A percentile compares a stretch with the other conserved stretches of the same genome.
Conservation (phyloP, 2,329 filamentous ascomycete species). For the Ascosphaera acerosa region DNA sequence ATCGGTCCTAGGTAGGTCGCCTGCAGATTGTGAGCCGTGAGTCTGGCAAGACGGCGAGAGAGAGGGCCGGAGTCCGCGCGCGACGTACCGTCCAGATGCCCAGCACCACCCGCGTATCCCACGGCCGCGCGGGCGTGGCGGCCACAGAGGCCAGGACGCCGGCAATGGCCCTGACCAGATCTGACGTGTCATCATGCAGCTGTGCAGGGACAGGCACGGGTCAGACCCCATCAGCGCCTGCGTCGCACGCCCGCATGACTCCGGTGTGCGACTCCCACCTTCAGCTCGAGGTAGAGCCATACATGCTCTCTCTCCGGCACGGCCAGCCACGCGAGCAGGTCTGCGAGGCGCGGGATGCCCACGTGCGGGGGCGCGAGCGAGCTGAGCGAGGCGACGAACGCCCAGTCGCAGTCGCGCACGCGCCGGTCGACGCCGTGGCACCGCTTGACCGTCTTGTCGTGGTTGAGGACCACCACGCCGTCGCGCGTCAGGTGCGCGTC, state of each 20-base stretch:
- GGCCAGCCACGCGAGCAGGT: constrained; percentile 48
- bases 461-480: constrained; percentile 60
- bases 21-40: constrained; percentile 17
- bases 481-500: constrained; percentile 68
- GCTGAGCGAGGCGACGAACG: constrained; percentile 39
- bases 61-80: neutral
- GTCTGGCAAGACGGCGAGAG: neutral
- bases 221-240: constrained; percentile 72
- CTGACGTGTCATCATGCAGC: neutral
- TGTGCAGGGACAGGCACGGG: constrained; percentile 26
- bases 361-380: constrained; percentile 43
- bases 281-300: constrained; percentile 76
- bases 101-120: neutral
- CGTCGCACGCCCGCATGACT: too few relatives aligned
- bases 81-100: neutral
- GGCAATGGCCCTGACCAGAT: neutral
- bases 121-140: neutral
- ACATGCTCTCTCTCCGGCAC: constrained; percentile 37
- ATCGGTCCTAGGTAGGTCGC: constrained; percentile 42
- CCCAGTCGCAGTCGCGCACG: constrained; percentile 54
- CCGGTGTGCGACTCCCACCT: constrained; percentile 32
- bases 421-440: constrained; percentile 55
- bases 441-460: constrained; percentile 51
- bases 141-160: neutral
- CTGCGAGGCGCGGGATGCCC: constrained; percentile 45